Percentiles rank a stretch among this genome's conserved stretches.
Conservation (phyloP, 2,329 filamentous ascomycete species). For the Penicillium sp. region DNA sequence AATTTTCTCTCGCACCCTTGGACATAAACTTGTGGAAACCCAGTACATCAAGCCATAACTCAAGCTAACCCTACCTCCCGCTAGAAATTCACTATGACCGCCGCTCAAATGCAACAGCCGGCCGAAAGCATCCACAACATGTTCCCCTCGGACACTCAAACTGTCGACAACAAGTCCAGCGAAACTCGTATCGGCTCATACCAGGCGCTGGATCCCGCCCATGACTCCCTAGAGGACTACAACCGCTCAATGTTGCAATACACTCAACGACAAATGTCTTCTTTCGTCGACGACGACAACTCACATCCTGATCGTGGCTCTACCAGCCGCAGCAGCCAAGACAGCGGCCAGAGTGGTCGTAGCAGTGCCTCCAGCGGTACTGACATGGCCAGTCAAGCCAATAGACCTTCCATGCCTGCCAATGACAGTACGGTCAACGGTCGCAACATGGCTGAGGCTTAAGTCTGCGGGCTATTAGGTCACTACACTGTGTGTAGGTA, state of each 20-base stretch:
- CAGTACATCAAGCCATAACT: not conserved
- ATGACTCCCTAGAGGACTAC: slow-evolving; percentile 36
- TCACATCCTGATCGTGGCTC: slow-evolving; percentile 13
- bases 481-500: slow-evolving; percentile 3
- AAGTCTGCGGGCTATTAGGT: slow-evolving; percentile 12
- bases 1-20: not conserved
- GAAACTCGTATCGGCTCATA: slow-evolving; percentile 18
- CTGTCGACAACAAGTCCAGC: slow-evolving; percentile 14
- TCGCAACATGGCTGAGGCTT: slow-evolving; percentile 1
- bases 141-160: slow-evolving; percentile 20
- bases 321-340: slow-evolving; percentile 30
- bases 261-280: slow-evolving; percentile 37
- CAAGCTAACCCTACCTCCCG: slow-evolving; percentile 3
- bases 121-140: slow-evolving; percentile 18
- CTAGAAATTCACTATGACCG: slow-evolving; percentile 20
- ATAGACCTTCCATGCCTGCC: slow-evolving; percentile 18
- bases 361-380: slow-evolving; percentile 24
- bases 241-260: slow-evolving; percentile 40
- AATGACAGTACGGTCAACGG: not conserved
- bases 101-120: slow-evolving; percentile 17
- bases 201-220: slow-evolving; percentile 23
- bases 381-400: slow-evolving; percentile 16
- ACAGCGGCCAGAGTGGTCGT: slow-evolving; percentile 29
- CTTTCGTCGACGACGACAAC: slow-evolving; percentile 30
- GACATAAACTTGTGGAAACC: too few species aligned